Evolutionary conservation across 805 yeast species (phyloP).

Genomic region (Metschnikowia koreensis): DNA sequence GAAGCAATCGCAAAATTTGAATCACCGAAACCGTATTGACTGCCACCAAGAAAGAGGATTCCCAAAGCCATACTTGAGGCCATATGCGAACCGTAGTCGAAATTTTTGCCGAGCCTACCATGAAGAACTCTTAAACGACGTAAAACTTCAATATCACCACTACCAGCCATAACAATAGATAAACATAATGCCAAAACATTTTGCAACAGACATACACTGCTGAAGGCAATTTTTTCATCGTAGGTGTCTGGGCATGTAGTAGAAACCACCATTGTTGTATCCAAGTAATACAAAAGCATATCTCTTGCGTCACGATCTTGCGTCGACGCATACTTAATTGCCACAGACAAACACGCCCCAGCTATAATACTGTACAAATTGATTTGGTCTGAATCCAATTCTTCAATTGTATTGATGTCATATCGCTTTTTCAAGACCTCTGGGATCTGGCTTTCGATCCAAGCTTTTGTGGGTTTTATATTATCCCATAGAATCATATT

Average conservation of each 20-base stretch:
- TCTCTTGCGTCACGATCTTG: conserved; percentile 53
- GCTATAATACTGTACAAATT: conserved; percentile 64
- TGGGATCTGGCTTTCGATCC: conserved; percentile 65
- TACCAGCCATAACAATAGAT: conserved; percentile 82
- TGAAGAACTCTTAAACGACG: conserved; percentile 71
- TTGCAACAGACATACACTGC: conserved; percentile 54
- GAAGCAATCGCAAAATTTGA: conserved; percentile 66
- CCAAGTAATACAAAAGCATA: conserved; percentile 54
- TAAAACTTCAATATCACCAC: conserved; percentile 80
- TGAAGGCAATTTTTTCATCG: conserved; percentile 56
- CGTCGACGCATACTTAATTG: conserved; percentile 73
- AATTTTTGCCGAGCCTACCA: conserved; percentile 48
- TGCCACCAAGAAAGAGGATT: conserved; percentile 85
- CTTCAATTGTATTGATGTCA: conserved; percentile 19
- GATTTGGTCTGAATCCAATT: conserved; percentile 58
- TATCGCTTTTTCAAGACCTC: conserved; percentile 33
- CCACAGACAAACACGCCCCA: conserved; percentile 74
- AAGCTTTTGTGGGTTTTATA: conserved; percentile 47
- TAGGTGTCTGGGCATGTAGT: conserved; percentile 44
- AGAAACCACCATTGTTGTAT: conserved; percentile 46
- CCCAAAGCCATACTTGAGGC: conserved; percentile 83
- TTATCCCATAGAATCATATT: conserved; percentile 72
- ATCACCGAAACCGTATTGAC: conserved; percentile 76
- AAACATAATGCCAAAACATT: conserved; percentile 61
- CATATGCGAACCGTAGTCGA: conserved; percentile 69